These are phyloP conservation scores for Rhodotorula toruloides DNA, from an alignment of 768 basidiomycete species.

Conservation along the genomic window DNA sequence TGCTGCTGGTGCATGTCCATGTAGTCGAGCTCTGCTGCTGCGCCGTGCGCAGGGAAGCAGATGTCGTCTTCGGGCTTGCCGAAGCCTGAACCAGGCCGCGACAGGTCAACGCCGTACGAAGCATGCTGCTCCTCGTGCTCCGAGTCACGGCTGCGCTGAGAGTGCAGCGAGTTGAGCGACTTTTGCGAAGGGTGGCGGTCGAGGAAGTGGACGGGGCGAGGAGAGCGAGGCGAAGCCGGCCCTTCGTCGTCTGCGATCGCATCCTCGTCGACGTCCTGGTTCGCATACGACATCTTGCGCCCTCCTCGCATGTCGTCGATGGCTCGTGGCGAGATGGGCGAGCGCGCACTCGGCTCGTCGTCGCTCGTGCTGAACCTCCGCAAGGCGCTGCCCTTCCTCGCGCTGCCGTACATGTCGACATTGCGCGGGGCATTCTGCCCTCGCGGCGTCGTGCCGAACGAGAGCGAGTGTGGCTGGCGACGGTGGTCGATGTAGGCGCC, in stretches of 20 bases:
- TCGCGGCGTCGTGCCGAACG: slow-evolving; percentile 14
- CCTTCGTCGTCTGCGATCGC: slow-evolving; percentile 22
- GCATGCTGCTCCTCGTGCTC: slow-evolving; percentile 7
- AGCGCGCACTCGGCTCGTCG: slow-evolving; percentile 8
- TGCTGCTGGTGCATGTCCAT: slow-evolving; percentile 23
- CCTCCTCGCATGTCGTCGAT: slow-evolving; percentile 4
- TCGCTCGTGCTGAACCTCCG: slow-evolving; percentile 13
- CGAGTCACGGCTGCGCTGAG: neutral
- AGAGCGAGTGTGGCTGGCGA: slow-evolving; percentile 37
- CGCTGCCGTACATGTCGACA: slow-evolving; percentile 13
- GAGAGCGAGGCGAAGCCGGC: neutral
- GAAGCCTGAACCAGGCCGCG: slow-evolving; percentile 34
- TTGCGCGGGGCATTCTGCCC: neutral
- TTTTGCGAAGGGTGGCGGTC: slow-evolving; percentile 35
- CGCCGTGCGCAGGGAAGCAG: slow-evolving; percentile 41
- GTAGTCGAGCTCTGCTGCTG: slow-evolving; percentile 30
- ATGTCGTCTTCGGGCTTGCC: slow-evolving; percentile 42
- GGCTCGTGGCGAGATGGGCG: slow-evolving; percentile 6
- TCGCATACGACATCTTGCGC: slow-evolving; percentile 3
- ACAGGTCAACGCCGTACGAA: slow-evolving; percentile 26
- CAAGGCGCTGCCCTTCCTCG: slow-evolving; percentile 10
- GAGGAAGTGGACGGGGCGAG: slow-evolving; percentile 32
- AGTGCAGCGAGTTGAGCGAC: slow-evolving; percentile 23
- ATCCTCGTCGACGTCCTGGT: slow-evolving; percentile 33
- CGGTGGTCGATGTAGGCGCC: slow-evolving; percentile 44